Conservation (phyloP, 306 rosid species). For the Dalbergia oliveri region DNA sequence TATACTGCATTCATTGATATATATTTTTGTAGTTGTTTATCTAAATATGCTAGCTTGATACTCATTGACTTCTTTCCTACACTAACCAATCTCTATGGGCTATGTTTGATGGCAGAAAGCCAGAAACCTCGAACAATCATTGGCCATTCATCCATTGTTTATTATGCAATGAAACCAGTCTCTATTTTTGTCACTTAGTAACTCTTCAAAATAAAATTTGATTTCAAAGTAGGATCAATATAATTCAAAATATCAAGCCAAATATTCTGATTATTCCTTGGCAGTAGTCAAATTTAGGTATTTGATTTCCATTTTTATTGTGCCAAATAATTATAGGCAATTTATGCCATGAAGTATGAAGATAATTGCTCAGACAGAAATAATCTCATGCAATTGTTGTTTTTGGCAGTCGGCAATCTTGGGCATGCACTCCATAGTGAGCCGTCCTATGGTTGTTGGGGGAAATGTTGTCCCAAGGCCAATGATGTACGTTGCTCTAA, state of each 20-base stretch:
- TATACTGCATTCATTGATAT: background rate
- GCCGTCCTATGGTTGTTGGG: slow-evolving; percentile 76
- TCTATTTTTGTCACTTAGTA: background rate
- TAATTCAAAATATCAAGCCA: slow-evolving; percentile 4
- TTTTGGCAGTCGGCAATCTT: slow-evolving; percentile 80
- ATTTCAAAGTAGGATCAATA: background rate
- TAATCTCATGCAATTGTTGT: slow-evolving; percentile 26
- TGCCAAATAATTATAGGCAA: slow-evolving; percentile 8
- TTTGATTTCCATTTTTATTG: background rate
- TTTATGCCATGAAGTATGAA: background rate
- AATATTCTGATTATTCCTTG: slow-evolving; percentile 19
- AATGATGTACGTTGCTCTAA: slow-evolving; percentile 81
- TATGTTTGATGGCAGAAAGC: slow-evolving; percentile 30
- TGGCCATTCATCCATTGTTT: slow-evolving; percentile 1
- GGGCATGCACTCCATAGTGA: slow-evolving; percentile 91
- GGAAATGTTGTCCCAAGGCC: slow-evolving; percentile 77
- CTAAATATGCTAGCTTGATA: background rate
- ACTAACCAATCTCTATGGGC: background rate
- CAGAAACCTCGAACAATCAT: background rate
- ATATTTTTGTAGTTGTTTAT: background rate
- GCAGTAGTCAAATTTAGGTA: background rate
- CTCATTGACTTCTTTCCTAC: slow-evolving; percentile 7
- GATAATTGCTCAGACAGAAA: background rate
- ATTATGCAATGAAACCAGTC: background rate
- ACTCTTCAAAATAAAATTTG: slow-evolving; percentile 27